Conservation (phyloP, 176 grass and related monocot species). For the Miscanthus lutarioriparius region DNA sequence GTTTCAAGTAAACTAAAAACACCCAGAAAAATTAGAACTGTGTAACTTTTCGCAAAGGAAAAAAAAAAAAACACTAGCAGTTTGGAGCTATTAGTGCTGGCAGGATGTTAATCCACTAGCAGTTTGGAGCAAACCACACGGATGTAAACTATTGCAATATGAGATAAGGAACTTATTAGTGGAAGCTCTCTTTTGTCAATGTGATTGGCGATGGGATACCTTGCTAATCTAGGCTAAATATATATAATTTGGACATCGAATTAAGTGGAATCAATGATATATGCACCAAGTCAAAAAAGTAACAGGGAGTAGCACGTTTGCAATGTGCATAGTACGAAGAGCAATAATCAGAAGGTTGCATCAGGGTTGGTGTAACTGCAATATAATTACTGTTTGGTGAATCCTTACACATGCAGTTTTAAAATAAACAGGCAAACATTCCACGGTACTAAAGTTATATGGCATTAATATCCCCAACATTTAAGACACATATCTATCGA, state of each 20-base stretch:
- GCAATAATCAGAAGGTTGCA: neutral
- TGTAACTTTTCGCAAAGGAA: neutral
- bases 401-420: neutral
- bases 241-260: neutral
- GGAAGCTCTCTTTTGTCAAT: constrained; percentile 9
- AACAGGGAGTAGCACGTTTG: neutral
- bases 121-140: constrained; percentile 20
- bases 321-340: neutral
- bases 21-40: neutral
- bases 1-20: neutral
- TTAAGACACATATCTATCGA: neutral
- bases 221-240: neutral
- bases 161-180: constrained; percentile 21
- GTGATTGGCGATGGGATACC: constrained; percentile 9
- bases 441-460: neutral
- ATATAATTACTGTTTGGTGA: neutral
- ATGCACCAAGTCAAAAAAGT: neutral
- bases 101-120: constrained; percentile 39
- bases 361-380: neutral
- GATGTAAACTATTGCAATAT: constrained; percentile 26
- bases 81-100: constrained; percentile 39
- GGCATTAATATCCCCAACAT: neutral
- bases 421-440: neutral
- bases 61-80: constrained; percentile 8
- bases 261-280: neutral